Conservation (phyloP, 192 early-diverging fungal genomes). For the Coemansia sp. region DNA sequence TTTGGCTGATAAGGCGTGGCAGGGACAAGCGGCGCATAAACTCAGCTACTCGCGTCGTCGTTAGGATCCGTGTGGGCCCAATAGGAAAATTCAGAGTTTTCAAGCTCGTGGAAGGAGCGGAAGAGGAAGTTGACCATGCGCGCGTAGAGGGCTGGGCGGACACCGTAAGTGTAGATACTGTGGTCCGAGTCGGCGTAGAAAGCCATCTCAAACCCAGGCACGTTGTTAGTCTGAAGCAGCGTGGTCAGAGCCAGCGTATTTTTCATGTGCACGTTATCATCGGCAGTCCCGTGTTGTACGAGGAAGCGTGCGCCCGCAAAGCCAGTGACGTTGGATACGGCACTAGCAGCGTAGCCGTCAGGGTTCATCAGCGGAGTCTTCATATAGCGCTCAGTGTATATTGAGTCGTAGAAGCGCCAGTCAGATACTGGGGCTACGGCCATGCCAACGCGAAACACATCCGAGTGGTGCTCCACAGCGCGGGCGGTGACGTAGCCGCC, state of each 20-base stretch:
- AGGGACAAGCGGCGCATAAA: neutral
- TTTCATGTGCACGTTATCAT: slow-evolving; percentile 93
- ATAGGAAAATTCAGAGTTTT: slow-evolving; percentile 49
- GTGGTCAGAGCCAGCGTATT: slow-evolving; percentile 80
- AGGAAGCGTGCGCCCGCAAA: slow-evolving; percentile 79
- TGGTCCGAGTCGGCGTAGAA: slow-evolving; percentile 91
- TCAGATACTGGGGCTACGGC: slow-evolving; percentile 95
- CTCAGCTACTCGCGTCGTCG: neutral
- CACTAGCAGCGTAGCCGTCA: slow-evolving; percentile 74
- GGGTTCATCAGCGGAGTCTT: slow-evolving; percentile 76
- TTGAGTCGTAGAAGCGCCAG: slow-evolving; percentile 84
- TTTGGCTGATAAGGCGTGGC: neutral
- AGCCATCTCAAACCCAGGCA: slow-evolving; percentile 82
- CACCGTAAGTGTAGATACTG: slow-evolving; percentile 73
- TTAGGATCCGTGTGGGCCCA: slow-evolving; percentile 43
- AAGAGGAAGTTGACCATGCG: slow-evolving; percentile 59
- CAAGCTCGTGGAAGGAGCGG: slow-evolving; percentile 56
- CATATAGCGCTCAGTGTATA: slow-evolving; percentile 98
- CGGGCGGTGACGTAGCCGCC: slow-evolving; percentile 88
- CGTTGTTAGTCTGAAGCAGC: slow-evolving; percentile 66
- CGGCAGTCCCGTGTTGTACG: slow-evolving; percentile 87
- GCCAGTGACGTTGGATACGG: slow-evolving; percentile 75
- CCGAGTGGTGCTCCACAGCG: slow-evolving; percentile 78
- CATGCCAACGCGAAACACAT: slow-evolving; percentile 81
- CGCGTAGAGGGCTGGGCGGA: slow-evolving; percentile 66